Base-by-base conservation (phyloP, 208 protist genomes). In the Trypanosoma conorhini region DNA sequence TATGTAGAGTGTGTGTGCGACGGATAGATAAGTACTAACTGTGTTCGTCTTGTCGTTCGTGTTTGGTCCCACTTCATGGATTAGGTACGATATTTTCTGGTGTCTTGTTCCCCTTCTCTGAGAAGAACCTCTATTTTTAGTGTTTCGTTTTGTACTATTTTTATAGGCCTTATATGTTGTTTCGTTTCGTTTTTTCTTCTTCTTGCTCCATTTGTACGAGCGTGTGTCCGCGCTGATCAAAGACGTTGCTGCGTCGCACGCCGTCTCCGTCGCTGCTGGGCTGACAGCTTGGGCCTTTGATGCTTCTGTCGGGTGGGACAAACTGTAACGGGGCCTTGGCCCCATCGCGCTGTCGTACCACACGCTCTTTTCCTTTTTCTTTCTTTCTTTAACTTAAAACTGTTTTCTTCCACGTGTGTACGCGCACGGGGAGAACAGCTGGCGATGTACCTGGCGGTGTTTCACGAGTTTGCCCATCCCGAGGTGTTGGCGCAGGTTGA, bases 381-480 rank as follows among this genome's bases (percentile, higher is more conserved):
- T 58, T n/a, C 65, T 24, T 56, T 24, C 28, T 15, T 35, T 15
- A 12, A 22, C 1, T 55, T 74, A 54, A 26, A 30, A 26, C 52
- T 48, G n/a, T 35, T 74, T 10, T 12, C 9, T 1, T 12, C 42
- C 42, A 10, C 15, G 22, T n/a, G 22, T 74, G 21, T 62, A 51
- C 22, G n/a, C 42, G 13, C 35, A 44, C 21, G 38, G 58, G 17
- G 44, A 28, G 26, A 30, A 31, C 13, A 24, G 7, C 17, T 48
- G 42, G 22, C 22, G 24, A 92, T 95, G 85, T 80, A 79, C 24
- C 62, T 95, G 8, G 87, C 86, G 22, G 90, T 95, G 5, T 95
- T 95, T 68, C 35, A 91, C 44, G 90, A 95, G 67, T 95, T 95
- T 52, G 78, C 85, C 1, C 83, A 88, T 64, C 81, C 87, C 0